Conservation (phyloP, 106 monocot genomes). For the Allium sativum region DNA sequence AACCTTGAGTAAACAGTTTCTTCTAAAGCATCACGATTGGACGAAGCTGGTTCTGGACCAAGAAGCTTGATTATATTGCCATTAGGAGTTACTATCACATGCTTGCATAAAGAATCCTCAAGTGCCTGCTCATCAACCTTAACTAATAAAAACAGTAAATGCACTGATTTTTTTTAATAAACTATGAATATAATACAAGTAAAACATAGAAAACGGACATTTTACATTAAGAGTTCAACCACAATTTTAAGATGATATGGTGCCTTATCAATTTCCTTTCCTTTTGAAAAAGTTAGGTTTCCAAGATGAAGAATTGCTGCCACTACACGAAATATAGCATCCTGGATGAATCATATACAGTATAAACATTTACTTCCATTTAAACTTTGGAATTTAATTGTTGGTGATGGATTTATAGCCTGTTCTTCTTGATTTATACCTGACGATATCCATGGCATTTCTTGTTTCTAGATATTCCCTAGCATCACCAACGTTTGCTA, state of each 20-base stretch:
- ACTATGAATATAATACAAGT: not conserved
- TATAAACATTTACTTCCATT: no score
- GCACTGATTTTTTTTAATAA: not conserved
- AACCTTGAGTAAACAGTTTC: slow-evolving; percentile 87
- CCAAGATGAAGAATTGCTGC: slow-evolving; percentile 93
- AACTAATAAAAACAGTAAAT: slow-evolving; percentile 9
- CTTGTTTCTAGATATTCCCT: slow-evolving; percentile 22
- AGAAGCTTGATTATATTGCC: slow-evolving; percentile 91
- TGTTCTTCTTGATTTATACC: slow-evolving; percentile 28
- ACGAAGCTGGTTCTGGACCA: slow-evolving; percentile 68
- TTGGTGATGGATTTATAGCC: not conserved
- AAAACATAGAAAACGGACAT: not conserved
- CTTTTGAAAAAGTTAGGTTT: slow-evolving; percentile 75
- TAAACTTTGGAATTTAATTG: no score
- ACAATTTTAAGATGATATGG: slow-evolving; percentile 60
- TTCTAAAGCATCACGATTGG: slow-evolving; percentile 79
- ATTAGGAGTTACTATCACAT: slow-evolving; percentile 92
- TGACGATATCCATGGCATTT: slow-evolving; percentile 25
- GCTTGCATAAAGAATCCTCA: slow-evolving; percentile 59
- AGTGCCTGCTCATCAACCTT: slow-evolving; percentile 67
- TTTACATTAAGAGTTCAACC: slow-evolving; percentile 75
- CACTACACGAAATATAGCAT: slow-evolving; percentile 84
- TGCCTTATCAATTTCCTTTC: slow-evolving; percentile 67
- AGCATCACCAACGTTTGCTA: slow-evolving; percentile 26
- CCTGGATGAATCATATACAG: slow-evolving; percentile 24